Conservation (phyloP, 2,329 filamentous ascomycete species). For the Diaporthe amygdali region DNA sequence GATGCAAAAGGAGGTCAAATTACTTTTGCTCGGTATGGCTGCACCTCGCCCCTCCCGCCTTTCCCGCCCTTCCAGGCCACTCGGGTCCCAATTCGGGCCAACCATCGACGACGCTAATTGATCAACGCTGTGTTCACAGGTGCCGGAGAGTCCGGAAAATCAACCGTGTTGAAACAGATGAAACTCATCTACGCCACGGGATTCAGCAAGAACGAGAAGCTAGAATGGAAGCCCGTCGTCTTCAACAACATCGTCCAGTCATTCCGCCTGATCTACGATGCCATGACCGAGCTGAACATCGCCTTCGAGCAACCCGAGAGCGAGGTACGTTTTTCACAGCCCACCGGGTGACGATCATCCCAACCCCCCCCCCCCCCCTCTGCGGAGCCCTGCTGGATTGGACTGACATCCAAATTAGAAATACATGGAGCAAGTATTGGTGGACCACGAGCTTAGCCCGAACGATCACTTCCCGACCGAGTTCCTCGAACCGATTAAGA, state of each 20-base stretch:
- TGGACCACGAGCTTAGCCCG: conserved; percentile 81
- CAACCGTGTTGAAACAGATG: conserved; percentile 98
- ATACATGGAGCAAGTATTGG: conserved; percentile 77
- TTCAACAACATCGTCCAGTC: conserved; percentile 95
- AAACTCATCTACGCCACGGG: conserved; percentile 94
- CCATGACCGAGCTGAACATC: conserved; percentile 85
- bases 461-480: conserved; percentile 81
- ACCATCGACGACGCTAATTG: not conserved
- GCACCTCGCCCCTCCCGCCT: conserved; percentile 27
- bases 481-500: conserved; percentile 81
- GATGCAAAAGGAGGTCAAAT: conserved; percentile 87
- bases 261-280: conserved; percentile 87
- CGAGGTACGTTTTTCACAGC: conserved; percentile 61
- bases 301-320: conserved; percentile 80
- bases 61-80: not conserved
- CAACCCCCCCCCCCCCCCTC: too few relatives aligned
- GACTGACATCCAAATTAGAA: conserved; percentile 55
- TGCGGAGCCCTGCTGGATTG: not conserved
- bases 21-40: conserved; percentile 82
- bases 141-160: conserved; percentile 94
- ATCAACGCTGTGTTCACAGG: conserved; percentile 47
- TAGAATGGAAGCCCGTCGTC: conserved; percentile 93
- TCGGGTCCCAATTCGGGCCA: not conserved
- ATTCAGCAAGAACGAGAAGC: conserved; percentile 86
- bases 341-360: not conserved